Conservation (phyloP, 331 rosid species). For the Pyracantha coccinea region DNA sequence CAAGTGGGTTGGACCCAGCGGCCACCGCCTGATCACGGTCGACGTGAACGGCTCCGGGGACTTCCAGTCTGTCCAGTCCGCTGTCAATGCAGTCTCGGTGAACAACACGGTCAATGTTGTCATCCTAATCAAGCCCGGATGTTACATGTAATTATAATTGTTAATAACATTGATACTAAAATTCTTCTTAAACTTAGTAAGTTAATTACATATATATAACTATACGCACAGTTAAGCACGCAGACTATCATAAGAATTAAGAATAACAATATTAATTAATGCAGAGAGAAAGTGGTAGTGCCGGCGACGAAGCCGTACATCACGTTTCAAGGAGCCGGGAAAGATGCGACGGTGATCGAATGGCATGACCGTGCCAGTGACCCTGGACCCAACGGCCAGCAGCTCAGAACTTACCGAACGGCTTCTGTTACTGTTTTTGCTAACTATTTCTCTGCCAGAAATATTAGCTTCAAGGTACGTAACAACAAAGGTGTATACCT, state of each 20-base stretch:
- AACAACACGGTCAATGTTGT: constrained; percentile 47
- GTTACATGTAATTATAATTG: constrained; percentile 35
- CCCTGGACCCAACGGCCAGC: constrained; percentile 77
- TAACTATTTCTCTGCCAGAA: constrained; percentile 70
- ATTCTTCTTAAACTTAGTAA: not conserved
- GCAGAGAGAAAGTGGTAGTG: constrained; percentile 86
- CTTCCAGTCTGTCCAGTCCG: constrained; percentile 63
- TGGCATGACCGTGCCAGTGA: constrained; percentile 91
- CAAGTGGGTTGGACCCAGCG: constrained; percentile 59
- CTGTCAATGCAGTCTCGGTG: constrained; percentile 55
- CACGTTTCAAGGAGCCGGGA: constrained; percentile 75
- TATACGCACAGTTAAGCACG: too few species aligned
- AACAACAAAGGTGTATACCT: not conserved
- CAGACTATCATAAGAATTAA: too few species aligned
- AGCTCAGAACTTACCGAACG: constrained; percentile 74
- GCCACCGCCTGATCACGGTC: constrained; percentile 48
- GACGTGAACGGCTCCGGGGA: constrained; percentile 49
- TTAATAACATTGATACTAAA: not conserved
- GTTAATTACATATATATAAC: not conserved
- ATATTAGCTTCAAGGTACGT: constrained; percentile 75
- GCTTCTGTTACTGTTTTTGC: constrained; percentile 84
- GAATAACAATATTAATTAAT: too few species aligned
- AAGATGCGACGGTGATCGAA: constrained; percentile 60
- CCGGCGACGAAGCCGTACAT: constrained; percentile 83
- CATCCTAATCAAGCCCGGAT: constrained; percentile 64